Base-by-base conservation (phyloP, 176 grass and related monocot species). In the Phoenix roebelenii region DNA sequence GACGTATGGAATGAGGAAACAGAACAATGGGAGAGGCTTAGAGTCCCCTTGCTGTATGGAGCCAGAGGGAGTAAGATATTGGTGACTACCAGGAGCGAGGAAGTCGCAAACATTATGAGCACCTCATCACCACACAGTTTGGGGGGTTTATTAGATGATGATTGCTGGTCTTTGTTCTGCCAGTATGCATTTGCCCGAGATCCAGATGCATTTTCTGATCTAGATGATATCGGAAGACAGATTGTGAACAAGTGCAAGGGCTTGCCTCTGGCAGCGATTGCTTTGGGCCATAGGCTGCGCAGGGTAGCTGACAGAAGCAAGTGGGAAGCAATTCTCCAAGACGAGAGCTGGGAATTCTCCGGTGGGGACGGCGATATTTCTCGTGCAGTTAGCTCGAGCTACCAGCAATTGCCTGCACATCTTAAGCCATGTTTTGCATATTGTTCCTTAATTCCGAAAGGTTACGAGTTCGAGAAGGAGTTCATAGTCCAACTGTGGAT, bases 401-500 rank as follows among this genome's bases (percentile, higher is more conserved):
- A 20, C 20, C 20, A 20, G 20, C 20, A 20, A 20, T 20, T 20
- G 20, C 20, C 20, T 20, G 20, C 20, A 4, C 6, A 76, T 64
- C 57, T 82, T 1, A 87, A 87, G 61, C 75, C 79, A 12, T 83
- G 71, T 51, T 82, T 79, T 20, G 79, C 75, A 7, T 87, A 87
- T 17, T 49, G 35, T 20, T 71, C 84, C 5, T 52, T 87, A 51
- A 16, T 87, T 22, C 79, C 84, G 9, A 22, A 20, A 7, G 55
- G 59, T 0, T 22, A 18, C 0, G n/a, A 15, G 23, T 79, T 87
- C 30, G 61, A 73, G 3, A 22, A 76, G 18, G 71, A 87, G 50
- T 76, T 77, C 76, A 60, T 79, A 9, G 59, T 87, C 18, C 48
- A 79, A 19, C 28, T 72, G 14, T 87, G 84, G 84, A 79, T 87